A percentile compares a stretch with the other conserved stretches of the same genome.
phyloP scores from a whole-genome alignment of 2,329 filamentous ascomycete genomes.

The Phaeoacremonium minimum region DNA sequence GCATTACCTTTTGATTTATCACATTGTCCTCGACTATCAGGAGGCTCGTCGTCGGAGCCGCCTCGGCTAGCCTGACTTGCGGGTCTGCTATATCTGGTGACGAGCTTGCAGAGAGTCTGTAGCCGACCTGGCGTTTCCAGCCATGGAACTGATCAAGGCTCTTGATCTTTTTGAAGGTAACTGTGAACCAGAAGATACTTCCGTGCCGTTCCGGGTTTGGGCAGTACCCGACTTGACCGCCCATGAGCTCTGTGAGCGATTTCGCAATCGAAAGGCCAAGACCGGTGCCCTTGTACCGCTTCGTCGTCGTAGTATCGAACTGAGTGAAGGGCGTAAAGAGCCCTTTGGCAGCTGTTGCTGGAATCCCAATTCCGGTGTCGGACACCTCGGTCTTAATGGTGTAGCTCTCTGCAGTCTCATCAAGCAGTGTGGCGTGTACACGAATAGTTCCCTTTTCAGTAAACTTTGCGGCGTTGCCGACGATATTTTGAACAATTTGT shows the following conservation, averaged over 20 bases:
- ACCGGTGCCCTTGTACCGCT: slow-evolving; percentile 75
- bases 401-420: slow-evolving; percentile 35
- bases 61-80: slow-evolving; percentile 21
- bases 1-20: slow-evolving; percentile 25
- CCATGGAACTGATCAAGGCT: slow-evolving; percentile 20
- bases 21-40: slow-evolving; percentile 77
- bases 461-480: slow-evolving; percentile 62
- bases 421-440: slow-evolving; percentile 51
- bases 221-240: slow-evolving; percentile 36
- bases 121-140: slow-evolving; percentile 13
- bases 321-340: slow-evolving; percentile 76
- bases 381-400: slow-evolving; percentile 64
- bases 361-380: slow-evolving; percentile 76
- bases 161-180: slow-evolving; percentile 32
- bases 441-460: slow-evolving; percentile 65
- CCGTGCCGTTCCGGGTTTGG: slow-evolving; percentile 40
- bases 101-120: too few species aligned
- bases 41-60: slow-evolving; percentile 40
- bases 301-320: slow-evolving; percentile 73
- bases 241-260: slow-evolving; percentile 75
- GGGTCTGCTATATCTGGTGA: slow-evolving; percentile 5
- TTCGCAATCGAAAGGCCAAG: slow-evolving; percentile 78
- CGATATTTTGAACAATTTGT: slow-evolving; percentile 58
- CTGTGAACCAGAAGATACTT: slow-evolving; percentile 49
- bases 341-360: background rate